These are phyloP conservation scores for Schwanniomyces pseudopolymorphus DNA, from an alignment of 805 yeast species.

Conservation along the genomic window DNA sequence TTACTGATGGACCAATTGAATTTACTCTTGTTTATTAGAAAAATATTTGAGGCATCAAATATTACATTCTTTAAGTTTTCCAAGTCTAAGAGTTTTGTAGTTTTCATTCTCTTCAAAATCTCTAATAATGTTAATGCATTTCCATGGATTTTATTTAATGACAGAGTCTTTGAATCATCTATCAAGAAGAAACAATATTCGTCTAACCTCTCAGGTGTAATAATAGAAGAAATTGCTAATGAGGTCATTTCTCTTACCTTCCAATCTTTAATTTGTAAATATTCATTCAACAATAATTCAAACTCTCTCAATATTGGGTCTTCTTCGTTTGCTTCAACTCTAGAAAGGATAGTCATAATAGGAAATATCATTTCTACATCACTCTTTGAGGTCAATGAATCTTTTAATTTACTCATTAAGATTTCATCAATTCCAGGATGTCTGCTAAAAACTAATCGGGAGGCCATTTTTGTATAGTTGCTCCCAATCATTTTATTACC, in stretches of 20 bases:
- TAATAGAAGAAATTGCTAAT: constrained; percentile 56
- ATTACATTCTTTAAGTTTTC: constrained; percentile 5
- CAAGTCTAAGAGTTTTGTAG: background rate
- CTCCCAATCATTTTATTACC: constrained; percentile 52
- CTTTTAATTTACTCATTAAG: constrained; percentile 43
- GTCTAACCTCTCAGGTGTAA: constrained; percentile 14
- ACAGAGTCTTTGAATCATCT: constrained; percentile 18
- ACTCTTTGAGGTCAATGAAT: constrained; percentile 21
- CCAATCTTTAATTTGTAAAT: constrained; percentile 64
- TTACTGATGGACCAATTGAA: constrained; percentile 30
- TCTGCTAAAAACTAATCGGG: constrained; percentile 69
- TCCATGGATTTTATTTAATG: constrained; percentile 50
- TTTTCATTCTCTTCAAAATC: constrained; percentile 10
- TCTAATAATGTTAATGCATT: constrained; percentile 42
- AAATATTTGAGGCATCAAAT: constrained; percentile 1
- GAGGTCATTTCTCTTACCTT: constrained; percentile 89
- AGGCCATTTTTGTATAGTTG: constrained; percentile 39
- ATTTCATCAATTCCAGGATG: constrained; percentile 53
- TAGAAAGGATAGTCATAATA: constrained; percentile 66
- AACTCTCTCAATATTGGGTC: constrained; percentile 51
- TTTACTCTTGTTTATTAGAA: constrained; percentile 6
- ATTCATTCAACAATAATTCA: constrained; percentile 42
- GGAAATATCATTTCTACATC: constrained; percentile 70
- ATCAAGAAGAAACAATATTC: constrained; percentile 23
- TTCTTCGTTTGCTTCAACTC: constrained; percentile 60